phyloP scores from a whole-genome alignment of 179 eudicot genomes.

The Patellifolia procumbens region DNA sequence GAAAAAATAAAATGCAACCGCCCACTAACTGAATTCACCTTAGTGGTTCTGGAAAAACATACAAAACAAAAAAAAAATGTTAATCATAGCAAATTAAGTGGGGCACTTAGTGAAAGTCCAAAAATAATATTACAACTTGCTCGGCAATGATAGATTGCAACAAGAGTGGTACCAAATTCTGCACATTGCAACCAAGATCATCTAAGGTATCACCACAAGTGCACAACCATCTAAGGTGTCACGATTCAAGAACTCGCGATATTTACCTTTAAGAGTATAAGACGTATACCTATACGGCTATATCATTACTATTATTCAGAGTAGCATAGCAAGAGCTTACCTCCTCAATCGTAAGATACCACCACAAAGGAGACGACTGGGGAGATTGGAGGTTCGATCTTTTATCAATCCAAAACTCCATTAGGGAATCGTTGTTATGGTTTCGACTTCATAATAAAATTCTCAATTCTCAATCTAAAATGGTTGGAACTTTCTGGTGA shows the following conservation, averaged over 20 bases:
- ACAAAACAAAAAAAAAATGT: neutral
- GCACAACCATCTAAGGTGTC: neutral
- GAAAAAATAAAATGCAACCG: conserved; percentile 19
- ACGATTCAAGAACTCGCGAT: neutral
- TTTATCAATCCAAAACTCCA: too few relatives aligned
- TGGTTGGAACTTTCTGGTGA: too few relatives aligned
- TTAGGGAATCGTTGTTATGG: too few relatives aligned
- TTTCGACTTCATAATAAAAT: too few relatives aligned
- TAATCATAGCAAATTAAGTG: neutral
- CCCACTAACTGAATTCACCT: conserved; percentile 12
- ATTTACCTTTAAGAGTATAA: neutral
- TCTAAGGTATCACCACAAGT: neutral
- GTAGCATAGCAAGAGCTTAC: neutral
- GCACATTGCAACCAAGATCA: neutral
- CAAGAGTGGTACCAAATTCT: neutral
- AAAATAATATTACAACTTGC: neutral
- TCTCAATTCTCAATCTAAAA: too few relatives aligned
- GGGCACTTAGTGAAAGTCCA: conserved; percentile 7
- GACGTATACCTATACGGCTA: neutral
- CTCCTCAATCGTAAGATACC: neutral
- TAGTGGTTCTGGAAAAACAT: conserved; percentile 18
- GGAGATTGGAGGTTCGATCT: too few relatives aligned
- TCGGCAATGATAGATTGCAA: neutral
- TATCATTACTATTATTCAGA: neutral
- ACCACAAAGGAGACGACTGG: too few relatives aligned